Conservation (phyloP, 2,329 filamentous ascomycete species). For the Paracoccidioides lutzii region DNA sequence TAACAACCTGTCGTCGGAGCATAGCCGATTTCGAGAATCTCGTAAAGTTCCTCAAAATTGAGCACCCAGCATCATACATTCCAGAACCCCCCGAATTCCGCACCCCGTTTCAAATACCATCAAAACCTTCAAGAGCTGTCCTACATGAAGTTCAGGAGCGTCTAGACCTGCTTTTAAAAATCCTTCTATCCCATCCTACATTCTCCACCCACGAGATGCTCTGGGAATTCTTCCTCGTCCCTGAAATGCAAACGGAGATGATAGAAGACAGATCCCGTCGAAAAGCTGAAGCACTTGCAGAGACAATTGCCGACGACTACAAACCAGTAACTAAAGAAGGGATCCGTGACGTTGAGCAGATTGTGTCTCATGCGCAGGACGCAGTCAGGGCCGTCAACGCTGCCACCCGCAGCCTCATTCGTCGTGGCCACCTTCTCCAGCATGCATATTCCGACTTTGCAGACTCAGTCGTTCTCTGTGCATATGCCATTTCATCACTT, state of each 20-base stretch:
- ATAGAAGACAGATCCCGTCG: conserved; percentile 77
- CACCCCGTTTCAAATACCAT: conserved; percentile 85
- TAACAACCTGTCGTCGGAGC: conserved; percentile 85
- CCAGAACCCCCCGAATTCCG: conserved; percentile 64
- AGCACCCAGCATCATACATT: conserved; percentile 93
- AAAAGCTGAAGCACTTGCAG: conserved; percentile 70
- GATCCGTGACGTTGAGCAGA: conserved; percentile 79
- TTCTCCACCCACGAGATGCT: conserved; percentile 94
- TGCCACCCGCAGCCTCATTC: conserved; percentile 68
- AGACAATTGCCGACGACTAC: conserved; percentile 80
- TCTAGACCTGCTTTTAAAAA: conserved; percentile 77
- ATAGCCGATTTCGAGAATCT: conserved; percentile 85
- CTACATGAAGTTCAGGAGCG: conserved; percentile 77
- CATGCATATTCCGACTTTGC: conserved; percentile 44
- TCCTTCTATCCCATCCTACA: conserved; percentile 75
- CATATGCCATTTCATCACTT: conserved; percentile 39
- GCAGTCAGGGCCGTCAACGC: conserved; percentile 76
- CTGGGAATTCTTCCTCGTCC: conserved; percentile 97
- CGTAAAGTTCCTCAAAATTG: conserved; percentile 65
- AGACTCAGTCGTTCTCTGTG: conserved; percentile 30
- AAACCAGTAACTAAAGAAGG: conserved; percentile 59
- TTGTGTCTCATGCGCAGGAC: conserved; percentile 80
- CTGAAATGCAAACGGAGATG: conserved; percentile 79
- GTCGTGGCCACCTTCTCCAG: conserved; percentile 61
- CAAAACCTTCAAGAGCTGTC: conserved; percentile 75